Evolutionary conservation across 495 filamentous ascomycete genomes (phyloP), one percentile per base, ranked within the genome.

Genomic region (Xanthoparmelia taractica): DNA sequence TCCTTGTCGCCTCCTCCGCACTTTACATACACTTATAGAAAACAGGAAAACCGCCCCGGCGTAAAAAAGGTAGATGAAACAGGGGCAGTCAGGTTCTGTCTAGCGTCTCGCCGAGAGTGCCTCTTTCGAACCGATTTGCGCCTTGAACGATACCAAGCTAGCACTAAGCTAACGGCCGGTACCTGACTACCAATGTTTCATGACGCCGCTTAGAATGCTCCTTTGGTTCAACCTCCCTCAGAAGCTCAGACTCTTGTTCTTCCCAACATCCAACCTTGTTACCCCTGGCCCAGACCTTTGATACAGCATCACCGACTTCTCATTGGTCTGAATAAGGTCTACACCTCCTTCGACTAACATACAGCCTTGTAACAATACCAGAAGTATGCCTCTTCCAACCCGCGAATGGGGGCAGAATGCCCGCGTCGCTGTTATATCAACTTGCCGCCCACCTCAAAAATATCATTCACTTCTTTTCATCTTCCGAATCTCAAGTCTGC

Each of bases 381-480:
- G 25, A 55, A n/a, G n/a, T n/a, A 54, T 55, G 47, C 47, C 34
- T 38, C 2, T 40, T 23, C 58, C 47, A 55, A 41, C 47, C 59
- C 36, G 17, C 41, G 2, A 29, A 33, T 45, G 55, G 37, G 8
- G 17, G 36, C 63, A 58, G 41, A 62, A 57, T 62, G 58, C 55
- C 36, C 38, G 40, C 59, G 43, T 59, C 55, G 59, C 61, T 72
- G 60, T 58, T 47, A 54, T 63, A 58, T 72, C 65, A 71, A 60
- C 59, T 64, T 69, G 41, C 47, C 63, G 57, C 55, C 31, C 60
- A 61, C 40, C 57, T 59, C 67, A 54, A 23, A 13, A 33, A n/a
- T n/a, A n/a, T n/a, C 47, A 15, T 8, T 40, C 23, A 55, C 15
- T 72, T 72, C 65, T 68, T n/a, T 72, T 56, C 37, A 34, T 71